These are phyloP conservation scores for Corynascus novoguineensis DNA, from an alignment of 495 filamentous ascomycete genomes.

Conservation along the genomic window DNA sequence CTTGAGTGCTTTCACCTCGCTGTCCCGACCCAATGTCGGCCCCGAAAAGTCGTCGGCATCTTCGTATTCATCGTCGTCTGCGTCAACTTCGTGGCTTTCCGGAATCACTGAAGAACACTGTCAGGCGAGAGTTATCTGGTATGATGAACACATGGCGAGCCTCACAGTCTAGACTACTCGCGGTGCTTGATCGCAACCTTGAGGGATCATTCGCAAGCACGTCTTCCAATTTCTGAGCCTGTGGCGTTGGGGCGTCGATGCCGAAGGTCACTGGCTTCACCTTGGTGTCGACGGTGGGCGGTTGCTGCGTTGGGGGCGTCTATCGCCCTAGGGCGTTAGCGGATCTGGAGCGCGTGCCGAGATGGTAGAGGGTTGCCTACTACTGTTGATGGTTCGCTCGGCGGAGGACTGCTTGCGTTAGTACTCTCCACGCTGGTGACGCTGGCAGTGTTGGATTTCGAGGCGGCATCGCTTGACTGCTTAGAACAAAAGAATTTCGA, in stretches of 20 bases:
- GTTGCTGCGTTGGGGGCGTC: constrained; percentile 38
- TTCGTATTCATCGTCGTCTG: constrained; percentile 34
- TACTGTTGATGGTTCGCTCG: constrained; percentile 31
- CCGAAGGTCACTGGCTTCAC: constrained; percentile 58
- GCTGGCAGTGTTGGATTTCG: constrained; percentile 23
- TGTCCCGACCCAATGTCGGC: constrained; percentile 44
- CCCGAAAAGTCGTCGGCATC: constrained; percentile 41
- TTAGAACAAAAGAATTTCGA: constrained; percentile 23
- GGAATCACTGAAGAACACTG: constrained; percentile 41
- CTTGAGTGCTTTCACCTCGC: constrained; percentile 65
- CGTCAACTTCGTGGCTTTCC: constrained; percentile 40
- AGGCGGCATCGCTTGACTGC: constrained; percentile 31
- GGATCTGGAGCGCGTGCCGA: neutral
- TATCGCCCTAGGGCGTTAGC: constrained; percentile 16
- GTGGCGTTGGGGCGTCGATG: constrained; percentile 67
- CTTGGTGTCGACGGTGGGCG: constrained; percentile 64
- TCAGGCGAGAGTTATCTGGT: constrained; percentile 2
- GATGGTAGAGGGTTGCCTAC: constrained; percentile 19
- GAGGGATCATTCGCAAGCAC: constrained; percentile 39
- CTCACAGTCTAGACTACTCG: constrained; percentile 70
- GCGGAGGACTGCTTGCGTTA: constrained; percentile 28
- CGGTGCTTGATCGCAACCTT: constrained; percentile 43
- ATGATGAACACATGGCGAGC: neutral
- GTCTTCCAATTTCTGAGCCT: constrained; percentile 74
- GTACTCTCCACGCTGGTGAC: constrained; percentile 24